Evolutionary conservation across 2,329 filamentous ascomycete species (phyloP).

Genomic region (Clonostachys chloroleuca): DNA sequence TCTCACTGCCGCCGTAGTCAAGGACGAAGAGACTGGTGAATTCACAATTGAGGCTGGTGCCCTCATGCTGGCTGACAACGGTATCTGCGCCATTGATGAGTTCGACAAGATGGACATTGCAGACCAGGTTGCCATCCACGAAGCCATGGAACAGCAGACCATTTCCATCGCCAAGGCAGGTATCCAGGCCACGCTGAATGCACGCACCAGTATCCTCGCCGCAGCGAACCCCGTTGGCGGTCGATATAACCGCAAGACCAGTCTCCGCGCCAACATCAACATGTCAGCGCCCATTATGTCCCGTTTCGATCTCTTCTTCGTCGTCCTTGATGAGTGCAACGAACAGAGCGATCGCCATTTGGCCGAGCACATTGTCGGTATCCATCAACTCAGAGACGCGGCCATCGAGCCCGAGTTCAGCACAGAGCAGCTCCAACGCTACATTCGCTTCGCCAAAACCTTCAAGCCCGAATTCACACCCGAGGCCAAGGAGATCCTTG

Average conservation of each 20-base stretch:
- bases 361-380: conserved; percentile 88
- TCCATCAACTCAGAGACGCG: conserved; percentile 89
- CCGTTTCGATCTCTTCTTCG: conserved; percentile 97
- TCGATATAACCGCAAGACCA: conserved; percentile 95
- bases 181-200: conserved; percentile 96
- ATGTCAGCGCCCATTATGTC: conserved; percentile 99
- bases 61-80: conserved; percentile 94
- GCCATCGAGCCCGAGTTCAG: conserved; percentile 91
- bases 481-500: conserved; percentile 79
- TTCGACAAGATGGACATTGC: conserved; percentile 99
- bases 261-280: conserved; percentile 91
- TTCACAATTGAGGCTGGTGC: conserved; percentile 98
- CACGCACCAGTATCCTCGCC: conserved; percentile 89
- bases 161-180: conserved; percentile 98
- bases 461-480: conserved; percentile 91
- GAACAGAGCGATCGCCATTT: conserved; percentile 86
- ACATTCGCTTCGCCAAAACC: conserved; percentile 92
- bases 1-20: conserved; percentile 94
- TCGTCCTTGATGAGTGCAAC: conserved; percentile 95
- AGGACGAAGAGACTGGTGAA: conserved; percentile 97
- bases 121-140: conserved; percentile 98
- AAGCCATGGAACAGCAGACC: conserved; percentile 99
- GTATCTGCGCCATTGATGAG: conserved; percentile 97
- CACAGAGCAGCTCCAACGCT: conserved; percentile 93
- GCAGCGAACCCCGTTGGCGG: conserved; percentile 95